These are phyloP conservation scores for Jasminum sambac DNA, from an alignment of 257 asterid genomes.

Conservation along the genomic window DNA sequence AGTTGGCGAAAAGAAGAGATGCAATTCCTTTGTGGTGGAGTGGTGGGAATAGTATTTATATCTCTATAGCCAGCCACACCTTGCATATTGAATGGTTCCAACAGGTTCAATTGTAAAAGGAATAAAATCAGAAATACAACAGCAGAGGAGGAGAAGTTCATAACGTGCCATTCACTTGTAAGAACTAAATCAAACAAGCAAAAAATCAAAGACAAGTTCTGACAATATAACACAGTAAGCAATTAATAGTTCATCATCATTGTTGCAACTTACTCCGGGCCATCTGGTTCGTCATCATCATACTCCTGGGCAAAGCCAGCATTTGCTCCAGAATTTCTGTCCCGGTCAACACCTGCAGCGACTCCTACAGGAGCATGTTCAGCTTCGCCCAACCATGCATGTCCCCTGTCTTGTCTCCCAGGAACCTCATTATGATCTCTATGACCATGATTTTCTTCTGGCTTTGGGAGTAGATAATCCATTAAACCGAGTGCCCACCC, in stretches of 20 bases:
- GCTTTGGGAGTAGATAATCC: slow-evolving; percentile 82
- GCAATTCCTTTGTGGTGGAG: neutral
- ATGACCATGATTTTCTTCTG: slow-evolving; percentile 77
- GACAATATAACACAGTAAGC: neutral
- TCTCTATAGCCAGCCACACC: neutral
- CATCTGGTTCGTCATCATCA: slow-evolving; percentile 68
- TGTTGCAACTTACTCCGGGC: slow-evolving; percentile 68
- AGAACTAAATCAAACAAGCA: neutral
- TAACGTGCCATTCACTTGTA: neutral
- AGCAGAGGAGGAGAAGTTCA: neutral
- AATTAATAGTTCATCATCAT: neutral
- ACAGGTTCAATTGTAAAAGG: neutral
- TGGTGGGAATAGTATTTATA: neutral
- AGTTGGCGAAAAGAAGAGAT: slow-evolving; percentile 14
- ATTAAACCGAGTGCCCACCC: slow-evolving; percentile 96
- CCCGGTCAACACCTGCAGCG: slow-evolving; percentile 61
- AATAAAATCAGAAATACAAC: neutral
- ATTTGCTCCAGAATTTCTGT: slow-evolving; percentile 49
- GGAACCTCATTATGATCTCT: slow-evolving; percentile 71
- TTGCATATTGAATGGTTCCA: neutral
- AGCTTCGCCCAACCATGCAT: slow-evolving; percentile 54
- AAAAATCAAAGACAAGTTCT: neutral
- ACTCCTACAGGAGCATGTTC: slow-evolving; percentile 48
- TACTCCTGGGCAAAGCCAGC: slow-evolving; percentile 43
- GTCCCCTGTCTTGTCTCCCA: slow-evolving; percentile 72